Conservation (phyloP, 2,329 filamentous ascomycete genomes). For the Cryphonectria naterciae region DNA sequence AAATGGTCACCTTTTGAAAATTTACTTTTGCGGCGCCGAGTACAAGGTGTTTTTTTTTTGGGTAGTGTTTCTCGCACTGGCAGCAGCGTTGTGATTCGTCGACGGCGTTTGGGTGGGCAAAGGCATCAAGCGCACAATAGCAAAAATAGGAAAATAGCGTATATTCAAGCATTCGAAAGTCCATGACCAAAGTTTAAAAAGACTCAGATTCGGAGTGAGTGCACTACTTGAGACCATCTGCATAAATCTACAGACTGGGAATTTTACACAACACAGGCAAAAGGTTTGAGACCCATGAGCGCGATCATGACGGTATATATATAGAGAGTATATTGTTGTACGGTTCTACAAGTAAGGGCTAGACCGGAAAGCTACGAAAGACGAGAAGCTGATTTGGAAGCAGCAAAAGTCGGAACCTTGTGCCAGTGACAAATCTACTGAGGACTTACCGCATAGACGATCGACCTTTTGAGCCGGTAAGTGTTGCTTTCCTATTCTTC, state of each 20-base stretch:
- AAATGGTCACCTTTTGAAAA: background rate
- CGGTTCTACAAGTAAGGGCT: background rate
- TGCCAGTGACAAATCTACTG: background rate
- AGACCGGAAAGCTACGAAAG: background rate
- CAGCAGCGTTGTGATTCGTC: background rate
- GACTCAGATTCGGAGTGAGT: background rate
- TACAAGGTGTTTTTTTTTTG: background rate
- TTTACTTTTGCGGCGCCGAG: background rate
- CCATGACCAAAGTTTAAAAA: background rate
- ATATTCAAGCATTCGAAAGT: background rate
- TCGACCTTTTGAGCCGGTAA: too few relatives aligned
- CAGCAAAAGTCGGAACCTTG: background rate
- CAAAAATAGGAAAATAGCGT: background rate
- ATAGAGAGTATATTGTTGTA: background rate
- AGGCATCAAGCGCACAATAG: background rate
- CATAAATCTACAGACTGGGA: background rate
- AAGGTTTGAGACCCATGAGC: background rate
- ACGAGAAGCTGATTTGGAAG: background rate
- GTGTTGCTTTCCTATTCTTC: constrained; percentile 6
- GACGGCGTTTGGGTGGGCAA: background rate
- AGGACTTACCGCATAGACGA: background rate
- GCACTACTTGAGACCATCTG: background rate
- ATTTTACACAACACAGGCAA: background rate
- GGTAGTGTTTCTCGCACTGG: background rate
- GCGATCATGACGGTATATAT: background rate